Percentiles rank a stretch among this genome's conserved stretches.
Conservation (phyloP, 345 rosid species). For the Linum trigynum region DNA sequence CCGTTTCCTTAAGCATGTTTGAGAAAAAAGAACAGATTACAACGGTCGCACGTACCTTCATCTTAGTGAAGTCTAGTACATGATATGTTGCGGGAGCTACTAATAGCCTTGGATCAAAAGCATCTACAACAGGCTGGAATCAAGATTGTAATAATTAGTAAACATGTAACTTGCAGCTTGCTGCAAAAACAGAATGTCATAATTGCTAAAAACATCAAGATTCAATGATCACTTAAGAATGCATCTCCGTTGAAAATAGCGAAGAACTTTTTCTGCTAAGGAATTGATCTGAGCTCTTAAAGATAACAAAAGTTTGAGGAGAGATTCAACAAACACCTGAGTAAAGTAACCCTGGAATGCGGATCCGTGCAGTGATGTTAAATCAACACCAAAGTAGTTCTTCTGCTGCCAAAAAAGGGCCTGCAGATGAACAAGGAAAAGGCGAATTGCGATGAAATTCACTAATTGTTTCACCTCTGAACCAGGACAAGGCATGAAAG, state of each 20-base stretch:
- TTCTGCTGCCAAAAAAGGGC: slow-evolving; percentile 98
- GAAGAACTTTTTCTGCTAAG: no score
- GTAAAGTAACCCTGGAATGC: slow-evolving; percentile 93
- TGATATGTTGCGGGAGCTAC: slow-evolving; percentile 72
- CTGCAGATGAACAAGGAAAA: slow-evolving; percentile 26
- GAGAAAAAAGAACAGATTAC: not conserved
- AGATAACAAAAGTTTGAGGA: no score
- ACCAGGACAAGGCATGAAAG: not conserved
- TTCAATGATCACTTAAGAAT: not conserved
- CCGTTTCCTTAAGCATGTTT: no score
- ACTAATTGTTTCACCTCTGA: not conserved
- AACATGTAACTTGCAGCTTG: not conserved
- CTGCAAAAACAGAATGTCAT: not conserved
- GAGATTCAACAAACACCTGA: slow-evolving; percentile 43
- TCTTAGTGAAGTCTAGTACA: slow-evolving; percentile 55
- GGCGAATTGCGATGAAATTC: not conserved
- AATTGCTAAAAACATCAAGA: not conserved
- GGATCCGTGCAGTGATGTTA: slow-evolving; percentile 66
- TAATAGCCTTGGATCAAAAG: slow-evolving; percentile 93
- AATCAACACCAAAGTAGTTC: slow-evolving; percentile 81
- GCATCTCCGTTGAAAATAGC: not conserved
- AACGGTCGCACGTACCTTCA: slow-evolving; percentile 44
- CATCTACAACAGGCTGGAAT: slow-evolving; percentile 93
- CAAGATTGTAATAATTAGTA: slow-evolving; percentile 8
- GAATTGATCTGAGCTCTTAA: no score